A percentile compares a stretch with the other conserved stretches of the same genome.
These are phyloP conservation scores for Lyophyllum atratum DNA, from an alignment of 768 basidiomycete species.

Conservation along the genomic window DNA sequence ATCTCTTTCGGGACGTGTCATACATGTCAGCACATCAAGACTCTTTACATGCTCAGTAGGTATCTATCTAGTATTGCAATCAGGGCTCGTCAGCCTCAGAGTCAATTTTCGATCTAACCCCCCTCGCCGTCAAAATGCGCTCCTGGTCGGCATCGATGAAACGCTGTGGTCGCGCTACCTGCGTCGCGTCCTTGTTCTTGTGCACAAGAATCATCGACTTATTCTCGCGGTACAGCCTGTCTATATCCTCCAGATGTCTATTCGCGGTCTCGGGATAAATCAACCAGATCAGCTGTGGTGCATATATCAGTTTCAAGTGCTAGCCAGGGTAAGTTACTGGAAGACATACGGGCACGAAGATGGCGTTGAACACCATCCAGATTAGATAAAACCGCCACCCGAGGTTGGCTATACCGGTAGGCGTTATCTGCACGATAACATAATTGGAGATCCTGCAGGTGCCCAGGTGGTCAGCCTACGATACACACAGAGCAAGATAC, in stretches of 20 bases:
- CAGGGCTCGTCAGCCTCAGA: background rate
- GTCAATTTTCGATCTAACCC: background rate
- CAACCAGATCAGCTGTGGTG: slow-evolving; percentile 41
- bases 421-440: slow-evolving; percentile 51
- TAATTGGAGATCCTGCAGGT: slow-evolving; percentile 47
- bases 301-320: background rate
- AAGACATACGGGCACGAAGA: slow-evolving; percentile 46
- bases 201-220: slow-evolving; percentile 42
- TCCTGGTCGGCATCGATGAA: slow-evolving; percentile 41
- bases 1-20: background rate
- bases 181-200: slow-evolving; percentile 42
- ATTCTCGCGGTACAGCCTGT: slow-evolving; percentile 47
- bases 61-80: background rate
- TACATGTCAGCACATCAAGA: no score
- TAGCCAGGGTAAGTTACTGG: background rate
- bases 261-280: slow-evolving; percentile 54
- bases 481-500: background rate
- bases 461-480: background rate
- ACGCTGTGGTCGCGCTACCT: slow-evolving; percentile 43
- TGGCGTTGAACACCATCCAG: slow-evolving; percentile 49
- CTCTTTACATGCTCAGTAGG: no score
- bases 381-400: slow-evolving; percentile 54
- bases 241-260: slow-evolving; percentile 51
- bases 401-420: slow-evolving; percentile 43
- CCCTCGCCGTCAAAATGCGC: slow-evolving; percentile 16